phyloP scores from a whole-genome alignment of 352 stramenopile species.

The Elongisporangium prolatum region DNA sequence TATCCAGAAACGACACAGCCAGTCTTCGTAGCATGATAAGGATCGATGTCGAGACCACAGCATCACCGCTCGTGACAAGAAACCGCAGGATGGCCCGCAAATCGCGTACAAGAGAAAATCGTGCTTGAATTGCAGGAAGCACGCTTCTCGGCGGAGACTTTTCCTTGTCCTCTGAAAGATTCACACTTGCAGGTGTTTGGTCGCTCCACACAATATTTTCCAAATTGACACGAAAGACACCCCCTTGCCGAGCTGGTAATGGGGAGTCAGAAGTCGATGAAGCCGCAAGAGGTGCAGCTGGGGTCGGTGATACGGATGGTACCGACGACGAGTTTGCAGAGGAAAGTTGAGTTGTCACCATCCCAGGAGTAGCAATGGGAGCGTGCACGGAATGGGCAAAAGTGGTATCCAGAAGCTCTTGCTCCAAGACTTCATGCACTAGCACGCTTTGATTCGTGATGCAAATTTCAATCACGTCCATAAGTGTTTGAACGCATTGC shows the following conservation, averaged over 20 bases:
- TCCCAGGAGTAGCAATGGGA: constrained; percentile 4
- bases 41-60: constrained; percentile 39
- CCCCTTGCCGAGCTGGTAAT: constrained; percentile 37
- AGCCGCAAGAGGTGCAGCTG: background rate
- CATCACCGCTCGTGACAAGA: constrained; percentile 51
- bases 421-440: constrained; percentile 57
- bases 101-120: constrained; percentile 68
- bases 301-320: constrained; percentile 3
- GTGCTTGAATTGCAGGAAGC: constrained; percentile 48
- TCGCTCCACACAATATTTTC: constrained; percentile 85
- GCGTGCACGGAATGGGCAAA: constrained; percentile 27
- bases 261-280: constrained; percentile 13
- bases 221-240: constrained; percentile 70
- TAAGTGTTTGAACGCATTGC: constrained; percentile 69
- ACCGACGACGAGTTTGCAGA: constrained; percentile 10
- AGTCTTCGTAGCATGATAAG: constrained; percentile 55
- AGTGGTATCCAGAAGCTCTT: constrained; percentile 67
- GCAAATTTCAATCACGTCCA: constrained; percentile 74
- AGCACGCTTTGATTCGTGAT: constrained; percentile 74
- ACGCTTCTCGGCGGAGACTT: constrained; percentile 19
- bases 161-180: constrained; percentile 16
- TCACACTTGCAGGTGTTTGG: constrained; percentile 19
- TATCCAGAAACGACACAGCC: constrained; percentile 63
- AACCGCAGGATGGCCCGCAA: constrained; percentile 61
- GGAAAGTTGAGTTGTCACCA: constrained; percentile 11